Base-by-base conservation (phyloP, 768 basidiomycete species). In the Termitomyces sp. region DNA sequence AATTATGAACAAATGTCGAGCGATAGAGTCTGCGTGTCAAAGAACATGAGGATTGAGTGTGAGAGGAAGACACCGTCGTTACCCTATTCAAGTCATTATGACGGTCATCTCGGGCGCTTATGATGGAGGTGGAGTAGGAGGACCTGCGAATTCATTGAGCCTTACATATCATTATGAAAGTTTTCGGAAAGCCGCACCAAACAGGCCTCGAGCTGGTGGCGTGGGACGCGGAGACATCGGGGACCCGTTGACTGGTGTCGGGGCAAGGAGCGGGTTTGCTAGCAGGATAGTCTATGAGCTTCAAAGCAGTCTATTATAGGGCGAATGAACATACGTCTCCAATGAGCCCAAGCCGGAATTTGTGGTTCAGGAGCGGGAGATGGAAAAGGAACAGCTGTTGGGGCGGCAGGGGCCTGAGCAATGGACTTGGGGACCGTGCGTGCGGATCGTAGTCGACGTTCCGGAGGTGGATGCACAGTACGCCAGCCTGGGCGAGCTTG, bases 401-500 rank as follows among this genome's bases (percentile, higher is more conserved):
- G 7, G 3, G 20, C 3, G 4, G 39, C 9, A 12, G 48, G 57
- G 12, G 12, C 45, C 45, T 22, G 45, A 3, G 57, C 50, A 24
- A 33, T 49, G 12, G 36, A 42, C 40, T 49, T 50, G 38, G 38
- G 36, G 13, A 40, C 36, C 5, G 53, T 40, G 1, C 38, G 53
- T 6, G 36, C 49, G 8, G 39, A 2, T 11, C 56, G 32, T 20
- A 36, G n/a, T 5, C 81, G 81, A 52, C 85, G 80, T 56, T 84
- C 81, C 0, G 83, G 80, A 3, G 84, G 80, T 68, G 88, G 90
- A 66, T 86, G 79, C 0, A 92, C 87, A 5, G 83, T 82, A 53
- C 90, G 84, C 91, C 92, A 93, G 0, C 81, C 91, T 0, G 90
- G 88, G 20, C 83, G 81, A 0, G 89, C 87, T 57, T 80, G 81